phyloP scores from a whole-genome alignment of 768 basidiomycete genomes.

The Mycena albidolilacea region DNA sequence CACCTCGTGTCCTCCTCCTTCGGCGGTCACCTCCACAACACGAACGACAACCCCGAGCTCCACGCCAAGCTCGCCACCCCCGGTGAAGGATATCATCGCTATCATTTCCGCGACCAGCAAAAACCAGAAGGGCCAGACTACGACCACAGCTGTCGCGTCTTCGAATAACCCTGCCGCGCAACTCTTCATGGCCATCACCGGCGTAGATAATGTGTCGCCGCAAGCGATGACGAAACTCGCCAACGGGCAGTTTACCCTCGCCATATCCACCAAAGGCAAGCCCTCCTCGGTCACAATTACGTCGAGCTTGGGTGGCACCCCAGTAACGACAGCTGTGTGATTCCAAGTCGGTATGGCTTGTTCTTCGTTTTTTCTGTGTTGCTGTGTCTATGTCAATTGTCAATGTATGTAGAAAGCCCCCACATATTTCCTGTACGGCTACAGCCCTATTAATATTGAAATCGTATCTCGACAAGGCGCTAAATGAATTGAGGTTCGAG shows the following conservation, averaged over 20 bases:
- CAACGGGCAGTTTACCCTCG: constrained; percentile 25
- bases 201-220: constrained; percentile 31
- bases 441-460: no score
- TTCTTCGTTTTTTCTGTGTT: no score
- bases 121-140: constrained; percentile 36
- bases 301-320: constrained; percentile 33
- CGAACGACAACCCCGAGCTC: background rate
- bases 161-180: constrained; percentile 26
- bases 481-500: no score
- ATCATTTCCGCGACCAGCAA: constrained; percentile 34
- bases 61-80: background rate
- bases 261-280: constrained; percentile 37
- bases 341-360: no score
- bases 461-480: no score
- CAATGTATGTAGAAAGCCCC: no score
- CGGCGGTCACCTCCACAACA: background rate
- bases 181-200: constrained; percentile 38
- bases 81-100: constrained; percentile 5
- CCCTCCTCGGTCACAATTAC: constrained; percentile 39
- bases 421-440: no score
- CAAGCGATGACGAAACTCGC: constrained; percentile 35
- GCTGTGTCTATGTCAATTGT: no score
- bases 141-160: constrained; percentile 37
- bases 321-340: background rate
- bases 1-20: background rate